Conservation (phyloP, 2,329 filamentous ascomycete genomes). For the Alternaria dauci region DNA sequence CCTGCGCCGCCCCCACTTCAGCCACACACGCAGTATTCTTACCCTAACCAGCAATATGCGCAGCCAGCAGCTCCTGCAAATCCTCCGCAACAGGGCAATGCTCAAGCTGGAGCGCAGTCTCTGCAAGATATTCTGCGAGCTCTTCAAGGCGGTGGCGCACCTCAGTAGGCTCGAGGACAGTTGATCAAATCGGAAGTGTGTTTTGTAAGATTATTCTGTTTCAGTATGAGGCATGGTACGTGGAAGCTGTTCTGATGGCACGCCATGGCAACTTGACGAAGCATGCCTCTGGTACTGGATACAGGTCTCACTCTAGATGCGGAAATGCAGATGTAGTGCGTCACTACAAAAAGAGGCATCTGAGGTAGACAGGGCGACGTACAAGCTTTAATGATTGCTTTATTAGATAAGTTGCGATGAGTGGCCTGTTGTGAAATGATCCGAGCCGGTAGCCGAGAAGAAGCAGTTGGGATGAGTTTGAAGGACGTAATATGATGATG, state of each 20-base stretch:
- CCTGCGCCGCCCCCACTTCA: conserved; percentile 35
- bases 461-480: not conserved
- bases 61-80: conserved; percentile 33
- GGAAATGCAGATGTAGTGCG: not conserved
- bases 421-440: conserved; percentile 1
- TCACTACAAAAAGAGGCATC: conserved; percentile 1
- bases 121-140: conserved; percentile 45
- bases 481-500: not conserved
- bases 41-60: conserved; percentile 37
- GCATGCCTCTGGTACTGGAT: conserved; percentile 4
- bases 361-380: conserved; percentile 3
- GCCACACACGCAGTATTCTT: conserved; percentile 33
- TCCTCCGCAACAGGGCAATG: conserved; percentile 26
- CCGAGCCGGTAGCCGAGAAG: not conserved
- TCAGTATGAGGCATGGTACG: conserved; percentile 9
- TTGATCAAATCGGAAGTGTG: not conserved
- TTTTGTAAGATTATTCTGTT: conserved; percentile 14
- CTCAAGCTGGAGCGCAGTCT: conserved; percentile 35
- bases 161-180: conserved; percentile 2
- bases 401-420: not conserved
- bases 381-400: conserved; percentile 10
- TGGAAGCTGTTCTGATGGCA: not conserved
- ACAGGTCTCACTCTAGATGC: not conserved
- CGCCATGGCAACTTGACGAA: not conserved
- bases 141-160: conserved; percentile 33